A percentile compares a stretch with the other conserved stretches of the same genome.
Conservation (phyloP, 1,284 basidiomycete genomes). For the Cryptococcus sp. region DNA sequence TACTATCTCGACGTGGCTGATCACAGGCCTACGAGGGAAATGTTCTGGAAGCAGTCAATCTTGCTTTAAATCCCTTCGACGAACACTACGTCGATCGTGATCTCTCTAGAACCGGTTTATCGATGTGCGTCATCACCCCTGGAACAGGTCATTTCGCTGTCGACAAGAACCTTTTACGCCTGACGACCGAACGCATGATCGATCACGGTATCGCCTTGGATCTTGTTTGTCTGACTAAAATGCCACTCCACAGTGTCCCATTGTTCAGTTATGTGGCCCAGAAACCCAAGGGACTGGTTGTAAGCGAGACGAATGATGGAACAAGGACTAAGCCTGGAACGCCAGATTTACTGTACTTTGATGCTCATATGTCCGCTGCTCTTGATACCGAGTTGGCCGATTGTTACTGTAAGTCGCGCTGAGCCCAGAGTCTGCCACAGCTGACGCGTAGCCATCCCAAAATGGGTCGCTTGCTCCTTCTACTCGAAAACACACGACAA, state of each 20-base stretch:
- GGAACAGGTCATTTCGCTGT: slow-evolving; percentile 94
- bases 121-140: slow-evolving; percentile 82
- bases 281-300: slow-evolving; percentile 52
- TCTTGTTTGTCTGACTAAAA: slow-evolving; percentile 84
- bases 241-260: slow-evolving; percentile 85
- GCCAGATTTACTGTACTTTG: slow-evolving; percentile 77
- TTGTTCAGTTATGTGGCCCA: slow-evolving; percentile 64
- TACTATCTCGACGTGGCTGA: no score
- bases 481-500: slow-evolving; percentile 49
- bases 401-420: slow-evolving; percentile 37
- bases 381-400: slow-evolving; percentile 37
- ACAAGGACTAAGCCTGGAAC: slow-evolving; percentile 49
- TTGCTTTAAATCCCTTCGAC: slow-evolving; percentile 88
- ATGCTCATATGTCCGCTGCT: slow-evolving; percentile 42
- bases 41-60: slow-evolving; percentile 87
- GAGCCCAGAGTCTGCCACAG: no score
- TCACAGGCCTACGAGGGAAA: slow-evolving; percentile 89
- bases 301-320: slow-evolving; percentile 29
- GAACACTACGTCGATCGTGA: slow-evolving; percentile 96
- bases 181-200: slow-evolving; percentile 93
- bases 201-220: slow-evolving; percentile 91
- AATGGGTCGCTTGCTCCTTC: slow-evolving; percentile 48
- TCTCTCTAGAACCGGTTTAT: slow-evolving; percentile 82
- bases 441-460: slow-evolving; percentile 30
- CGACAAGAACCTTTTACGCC: slow-evolving; percentile 78